These are phyloP conservation scores for Claviceps quebecensis DNA, from an alignment of 2,329 filamentous ascomycete species.

Conservation along the genomic window DNA sequence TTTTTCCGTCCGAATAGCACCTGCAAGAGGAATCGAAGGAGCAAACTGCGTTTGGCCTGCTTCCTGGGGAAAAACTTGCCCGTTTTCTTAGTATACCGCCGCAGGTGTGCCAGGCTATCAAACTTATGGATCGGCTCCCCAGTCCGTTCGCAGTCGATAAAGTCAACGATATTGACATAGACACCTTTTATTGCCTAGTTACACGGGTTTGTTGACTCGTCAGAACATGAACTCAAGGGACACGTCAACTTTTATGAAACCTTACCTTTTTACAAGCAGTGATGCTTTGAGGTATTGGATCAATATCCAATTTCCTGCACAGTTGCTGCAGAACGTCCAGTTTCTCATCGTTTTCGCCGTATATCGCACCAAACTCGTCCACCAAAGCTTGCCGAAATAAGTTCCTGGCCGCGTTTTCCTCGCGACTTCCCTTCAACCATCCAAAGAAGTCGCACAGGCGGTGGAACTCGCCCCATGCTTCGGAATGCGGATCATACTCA, in stretches of 20 bases:
- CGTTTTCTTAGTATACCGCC: neutral
- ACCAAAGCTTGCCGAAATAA: neutral
- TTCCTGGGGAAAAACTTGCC: neutral
- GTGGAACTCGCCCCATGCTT: too few species aligned
- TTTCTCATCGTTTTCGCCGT: neutral
- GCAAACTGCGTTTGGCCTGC: neutral
- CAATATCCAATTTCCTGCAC: neutral
- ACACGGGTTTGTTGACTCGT: too few species aligned
- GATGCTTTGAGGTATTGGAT: neutral
- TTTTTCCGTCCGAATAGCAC: neutral
- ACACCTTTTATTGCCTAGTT: neutral
- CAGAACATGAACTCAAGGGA: too few species aligned
- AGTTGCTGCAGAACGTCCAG: neutral
- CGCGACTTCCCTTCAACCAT: neutral
- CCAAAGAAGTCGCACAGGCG: neutral
- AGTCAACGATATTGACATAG: slow-evolving; percentile 5
- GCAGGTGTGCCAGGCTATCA: neutral
- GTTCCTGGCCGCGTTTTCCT: neutral
- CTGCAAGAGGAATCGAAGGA: neutral
- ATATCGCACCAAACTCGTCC: neutral
- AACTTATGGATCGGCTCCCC: neutral
- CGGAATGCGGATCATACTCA: too few species aligned
- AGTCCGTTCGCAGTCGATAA: slow-evolving; percentile 3
- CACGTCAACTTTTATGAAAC: neutral
- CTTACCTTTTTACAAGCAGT: slow-evolving; percentile 3